Percentiles rank a stretch among this genome's conserved stretches.
phyloP scores from a whole-genome alignment of 1,139 yeast species.

The Sugiyamaella japonica region DNA sequence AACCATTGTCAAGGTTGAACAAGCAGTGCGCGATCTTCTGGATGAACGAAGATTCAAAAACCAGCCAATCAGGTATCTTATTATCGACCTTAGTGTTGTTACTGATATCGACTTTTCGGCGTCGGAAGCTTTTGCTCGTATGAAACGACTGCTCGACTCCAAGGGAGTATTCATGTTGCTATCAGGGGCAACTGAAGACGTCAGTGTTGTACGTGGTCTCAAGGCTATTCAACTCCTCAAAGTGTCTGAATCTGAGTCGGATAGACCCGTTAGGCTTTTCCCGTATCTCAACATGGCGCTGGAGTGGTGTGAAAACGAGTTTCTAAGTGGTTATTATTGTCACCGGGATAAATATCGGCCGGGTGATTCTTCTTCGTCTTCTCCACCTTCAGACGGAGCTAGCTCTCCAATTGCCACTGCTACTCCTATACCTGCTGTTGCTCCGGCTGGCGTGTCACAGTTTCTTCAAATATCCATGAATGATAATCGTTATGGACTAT shows the following conservation, averaged over 20 bases:
- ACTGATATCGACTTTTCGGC: constrained; percentile 89
- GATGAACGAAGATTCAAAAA: constrained; percentile 51
- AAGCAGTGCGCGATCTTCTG: constrained; percentile 64
- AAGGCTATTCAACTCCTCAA: constrained; percentile 42
- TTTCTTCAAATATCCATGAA: constrained; percentile 24
- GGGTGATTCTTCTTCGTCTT: constrained; percentile 9
- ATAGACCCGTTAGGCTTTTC: constrained; percentile 55
- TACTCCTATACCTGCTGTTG: neutral
- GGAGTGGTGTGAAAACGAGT: constrained; percentile 96
- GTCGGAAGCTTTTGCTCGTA: constrained; percentile 91
- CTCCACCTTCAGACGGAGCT: neutral
- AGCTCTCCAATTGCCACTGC: neutral
- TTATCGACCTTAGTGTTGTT: constrained; percentile 83
- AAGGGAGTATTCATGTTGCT: constrained; percentile 71
- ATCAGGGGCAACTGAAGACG: constrained; percentile 73
- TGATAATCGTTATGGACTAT: constrained; percentile 40
- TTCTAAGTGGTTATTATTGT: constrained; percentile 64
- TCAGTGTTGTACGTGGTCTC: constrained; percentile 45
- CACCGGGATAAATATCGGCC: constrained; percentile 38
- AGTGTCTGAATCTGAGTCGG: constrained; percentile 20
- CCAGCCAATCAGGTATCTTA: constrained; percentile 71
- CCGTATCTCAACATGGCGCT: constrained; percentile 80
- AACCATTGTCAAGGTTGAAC: constrained; percentile 88
- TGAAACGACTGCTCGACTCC: constrained; percentile 72
- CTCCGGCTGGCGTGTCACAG: neutral